Evolutionary conservation across 2,329 filamentous ascomycete genomes (phyloP).

Genomic region (Talaromyces albobiverticillius): DNA sequence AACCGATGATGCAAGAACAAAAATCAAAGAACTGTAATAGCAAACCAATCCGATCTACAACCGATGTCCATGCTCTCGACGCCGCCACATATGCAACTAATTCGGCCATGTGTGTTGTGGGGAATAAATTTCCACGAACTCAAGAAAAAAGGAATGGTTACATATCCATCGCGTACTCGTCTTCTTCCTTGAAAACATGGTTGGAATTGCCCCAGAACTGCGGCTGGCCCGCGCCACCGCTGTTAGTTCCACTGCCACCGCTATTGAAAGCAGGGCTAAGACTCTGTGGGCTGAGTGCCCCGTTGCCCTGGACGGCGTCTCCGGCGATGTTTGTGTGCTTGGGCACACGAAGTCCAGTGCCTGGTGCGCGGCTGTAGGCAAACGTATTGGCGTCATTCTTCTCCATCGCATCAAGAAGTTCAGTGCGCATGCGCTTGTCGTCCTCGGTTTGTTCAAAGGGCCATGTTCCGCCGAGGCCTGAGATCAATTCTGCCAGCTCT

Average conservation of each 20-base stretch:
- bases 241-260: slow-evolving; percentile 63
- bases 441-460: slow-evolving; percentile 86
- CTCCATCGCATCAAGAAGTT: slow-evolving; percentile 80
- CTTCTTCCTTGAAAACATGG: slow-evolving; percentile 84
- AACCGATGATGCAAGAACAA: slow-evolving; percentile 32
- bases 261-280: slow-evolving; percentile 70
- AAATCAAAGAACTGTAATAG: slow-evolving; percentile 25
- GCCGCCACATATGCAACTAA: slow-evolving; percentile 31
- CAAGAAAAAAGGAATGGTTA: slow-evolving; percentile 20
- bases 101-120: slow-evolving; percentile 14
- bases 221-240: slow-evolving; percentile 45
- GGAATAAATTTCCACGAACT: slow-evolving; percentile 7
- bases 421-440: slow-evolving; percentile 91
- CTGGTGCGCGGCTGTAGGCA: slow-evolving; percentile 77
- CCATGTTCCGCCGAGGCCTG: slow-evolving; percentile 68
- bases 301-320: slow-evolving; percentile 59
- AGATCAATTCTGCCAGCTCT: slow-evolving; percentile 73
- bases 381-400: slow-evolving; percentile 76
- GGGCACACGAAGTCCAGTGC: slow-evolving; percentile 84
- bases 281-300: slow-evolving; percentile 51
- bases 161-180: slow-evolving; percentile 84
- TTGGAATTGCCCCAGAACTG: slow-evolving; percentile 54
- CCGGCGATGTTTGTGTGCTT: slow-evolving; percentile 90
- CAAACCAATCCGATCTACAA: slow-evolving; percentile 35
- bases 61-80: slow-evolving; percentile 38